Conservation (phyloP, 768 basidiomycete species). For the Auricularia sp. region DNA sequence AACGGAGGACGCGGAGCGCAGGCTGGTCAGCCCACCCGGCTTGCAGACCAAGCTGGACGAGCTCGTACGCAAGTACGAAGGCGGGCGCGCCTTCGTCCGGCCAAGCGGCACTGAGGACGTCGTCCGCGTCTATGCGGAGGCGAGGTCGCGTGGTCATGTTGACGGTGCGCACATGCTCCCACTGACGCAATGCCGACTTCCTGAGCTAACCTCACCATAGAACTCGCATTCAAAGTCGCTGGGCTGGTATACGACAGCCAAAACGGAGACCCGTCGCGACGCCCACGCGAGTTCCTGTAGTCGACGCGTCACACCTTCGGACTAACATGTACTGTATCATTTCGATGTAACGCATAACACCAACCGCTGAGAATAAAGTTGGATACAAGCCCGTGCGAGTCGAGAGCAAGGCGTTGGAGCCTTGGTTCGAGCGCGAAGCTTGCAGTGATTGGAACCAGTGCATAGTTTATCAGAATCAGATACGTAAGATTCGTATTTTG, state of each 20-base stretch:
- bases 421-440: too few relatives aligned
- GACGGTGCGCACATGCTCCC: conserved; percentile 52
- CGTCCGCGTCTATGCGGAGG: conserved; percentile 95
- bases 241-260: conserved; percentile 77
- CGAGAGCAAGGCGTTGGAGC: too few relatives aligned
- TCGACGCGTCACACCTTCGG: too few relatives aligned
- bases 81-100: conserved; percentile 86
- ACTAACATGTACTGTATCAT: too few relatives aligned
- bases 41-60: conserved; percentile 78
- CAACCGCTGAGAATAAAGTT: neutral
- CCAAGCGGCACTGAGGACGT: conserved; percentile 98
- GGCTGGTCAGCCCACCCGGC: conserved; percentile 67
- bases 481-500: too few relatives aligned
- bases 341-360: neutral
- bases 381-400: too few relatives aligned
- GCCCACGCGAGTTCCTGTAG: conserved; percentile 73
- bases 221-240: conserved; percentile 77
- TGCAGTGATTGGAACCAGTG: too few relatives aligned
- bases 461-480: too few relatives aligned
- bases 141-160: conserved; percentile 57
- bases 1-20: conserved; percentile 90
- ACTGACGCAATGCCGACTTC: conserved; percentile 3
- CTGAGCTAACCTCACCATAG: conserved; percentile 27
- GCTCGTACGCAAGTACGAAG: conserved; percentile 63
- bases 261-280: conserved; percentile 63